Evolutionary conservation across 106 monocot species (phyloP).

Genomic region (Alisma plantagoaquatica): DNA sequence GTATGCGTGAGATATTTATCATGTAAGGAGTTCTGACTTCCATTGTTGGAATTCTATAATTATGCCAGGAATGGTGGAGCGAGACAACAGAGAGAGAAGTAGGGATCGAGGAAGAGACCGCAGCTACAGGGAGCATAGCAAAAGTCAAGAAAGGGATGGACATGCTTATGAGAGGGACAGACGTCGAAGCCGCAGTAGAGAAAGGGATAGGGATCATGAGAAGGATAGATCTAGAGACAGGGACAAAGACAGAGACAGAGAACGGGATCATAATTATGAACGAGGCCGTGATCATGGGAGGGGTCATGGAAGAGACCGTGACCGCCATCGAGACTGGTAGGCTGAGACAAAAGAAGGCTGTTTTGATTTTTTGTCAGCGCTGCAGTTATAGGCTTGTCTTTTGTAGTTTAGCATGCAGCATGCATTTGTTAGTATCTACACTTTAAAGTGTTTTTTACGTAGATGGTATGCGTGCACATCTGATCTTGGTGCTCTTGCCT

Average conservation of each 20-base stretch:
- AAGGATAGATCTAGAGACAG: slow-evolving; percentile 43
- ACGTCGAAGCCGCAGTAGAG: slow-evolving; percentile 75
- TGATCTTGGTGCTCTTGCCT: too few relatives aligned
- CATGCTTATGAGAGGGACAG: slow-evolving; percentile 50
- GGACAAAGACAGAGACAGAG: slow-evolving; percentile 24
- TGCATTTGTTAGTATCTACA: too few relatives aligned
- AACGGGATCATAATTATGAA: slow-evolving; percentile 38
- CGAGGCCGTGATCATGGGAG: slow-evolving; percentile 53
- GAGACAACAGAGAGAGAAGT: slow-evolving; percentile 45
- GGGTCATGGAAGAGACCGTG: slow-evolving; percentile 59
- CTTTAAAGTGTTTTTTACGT: too few relatives aligned
- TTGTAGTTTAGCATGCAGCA: too few relatives aligned
- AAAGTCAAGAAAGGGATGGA: slow-evolving; percentile 30
- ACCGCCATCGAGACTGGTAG: slow-evolving; percentile 23
- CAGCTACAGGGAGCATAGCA: slow-evolving; percentile 34
- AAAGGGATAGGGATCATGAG: slow-evolving; percentile 38
- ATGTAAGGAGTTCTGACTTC: too few relatives aligned
- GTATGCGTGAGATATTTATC: too few relatives aligned
- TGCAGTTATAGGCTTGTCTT: too few relatives aligned
- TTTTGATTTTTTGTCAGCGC: too few relatives aligned
- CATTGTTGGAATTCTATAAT: too few relatives aligned
- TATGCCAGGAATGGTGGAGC: slow-evolving; percentile 33
- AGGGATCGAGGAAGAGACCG: slow-evolving; percentile 43
- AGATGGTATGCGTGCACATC: too few relatives aligned
- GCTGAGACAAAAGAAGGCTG: too few relatives aligned